phyloP scores from a whole-genome alignment of 148 eudicot genomes.

The Rhododendron simsii region DNA sequence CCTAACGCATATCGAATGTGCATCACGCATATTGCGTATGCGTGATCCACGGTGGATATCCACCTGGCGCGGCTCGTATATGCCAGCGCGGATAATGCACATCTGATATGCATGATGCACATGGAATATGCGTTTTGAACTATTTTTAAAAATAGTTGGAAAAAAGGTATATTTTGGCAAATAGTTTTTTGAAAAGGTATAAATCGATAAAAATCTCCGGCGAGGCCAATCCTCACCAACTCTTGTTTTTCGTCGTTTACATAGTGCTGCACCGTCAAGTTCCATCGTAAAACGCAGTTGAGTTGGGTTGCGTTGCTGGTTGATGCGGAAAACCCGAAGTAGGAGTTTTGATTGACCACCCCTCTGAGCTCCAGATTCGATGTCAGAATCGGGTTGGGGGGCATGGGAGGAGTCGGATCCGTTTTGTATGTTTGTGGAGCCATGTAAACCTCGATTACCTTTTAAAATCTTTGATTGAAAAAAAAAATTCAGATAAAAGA shows the following conservation, averaged over 20 bases:
- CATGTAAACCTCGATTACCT: slow-evolving; percentile 48
- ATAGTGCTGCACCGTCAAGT: slow-evolving; percentile 52
- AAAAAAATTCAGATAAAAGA: no score
- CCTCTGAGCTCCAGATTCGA: slow-evolving; percentile 12
- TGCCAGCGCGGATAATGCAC: no score
- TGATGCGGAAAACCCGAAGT: slow-evolving; percentile 80
- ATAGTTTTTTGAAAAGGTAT: no score
- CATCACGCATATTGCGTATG: no score
- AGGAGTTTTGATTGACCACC: slow-evolving; percentile 40
- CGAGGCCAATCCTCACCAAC: slow-evolving; percentile 8
- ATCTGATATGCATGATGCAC: no score
- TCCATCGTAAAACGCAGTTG: slow-evolving; percentile 80
- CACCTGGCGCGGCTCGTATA: no score
- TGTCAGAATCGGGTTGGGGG: slow-evolving; percentile 45
- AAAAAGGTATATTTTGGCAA: no score
- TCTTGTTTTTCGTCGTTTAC: background rate
- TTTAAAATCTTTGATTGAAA: background rate
- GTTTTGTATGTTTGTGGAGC: slow-evolving; percentile 10
- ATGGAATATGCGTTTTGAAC: no score
- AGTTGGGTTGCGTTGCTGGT: slow-evolving; percentile 54
- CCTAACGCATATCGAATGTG: no score
- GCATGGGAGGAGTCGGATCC: slow-evolving; percentile 27
- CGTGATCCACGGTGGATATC: no score
- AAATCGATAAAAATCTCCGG: background rate
- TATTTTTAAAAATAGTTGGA: no score